phyloP scores from a whole-genome alignment of 1,284 basidiomycete species.

The Bothia castanella region DNA sequence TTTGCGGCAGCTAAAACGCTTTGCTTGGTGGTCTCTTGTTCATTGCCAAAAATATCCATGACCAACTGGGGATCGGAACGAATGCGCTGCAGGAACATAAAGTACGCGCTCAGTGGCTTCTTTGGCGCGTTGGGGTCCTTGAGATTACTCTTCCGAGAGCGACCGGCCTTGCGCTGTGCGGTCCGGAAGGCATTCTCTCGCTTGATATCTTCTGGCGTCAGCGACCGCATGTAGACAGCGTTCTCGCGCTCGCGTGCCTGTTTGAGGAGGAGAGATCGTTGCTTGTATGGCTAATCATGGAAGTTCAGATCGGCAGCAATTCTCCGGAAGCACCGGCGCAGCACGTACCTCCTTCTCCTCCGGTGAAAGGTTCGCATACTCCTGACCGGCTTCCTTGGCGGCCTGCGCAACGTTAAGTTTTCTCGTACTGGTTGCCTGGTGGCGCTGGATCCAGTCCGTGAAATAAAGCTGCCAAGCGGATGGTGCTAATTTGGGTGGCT shows the following conservation, averaged over 20 bases:
- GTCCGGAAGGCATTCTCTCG: slow-evolving; percentile 89
- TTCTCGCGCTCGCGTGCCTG: slow-evolving; percentile 81
- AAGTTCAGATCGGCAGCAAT: slow-evolving; percentile 29
- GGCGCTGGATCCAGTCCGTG: slow-evolving; percentile 90
- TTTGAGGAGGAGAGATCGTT: slow-evolving; percentile 79
- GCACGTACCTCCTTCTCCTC: slow-evolving; percentile 77
- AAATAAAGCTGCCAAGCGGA: slow-evolving; percentile 98
- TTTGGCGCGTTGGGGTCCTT: slow-evolving; percentile 97
- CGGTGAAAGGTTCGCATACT: slow-evolving; percentile 76
- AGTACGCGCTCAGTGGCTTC: slow-evolving; percentile 93
- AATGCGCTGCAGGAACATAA: slow-evolving; percentile 90
- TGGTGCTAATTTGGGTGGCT: slow-evolving; percentile 88
- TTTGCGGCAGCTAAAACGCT: slow-evolving; percentile 89
- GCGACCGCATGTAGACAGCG: slow-evolving; percentile 79
- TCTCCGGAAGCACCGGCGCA: slow-evolving; percentile 27
- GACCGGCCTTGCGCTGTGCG: slow-evolving; percentile 90
- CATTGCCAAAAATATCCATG: slow-evolving; percentile 83
- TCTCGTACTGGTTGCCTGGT: slow-evolving; percentile 72
- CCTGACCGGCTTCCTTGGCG: slow-evolving; percentile 90
- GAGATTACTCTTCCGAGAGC: slow-evolving; percentile 90
- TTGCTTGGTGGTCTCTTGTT: slow-evolving; percentile 92
- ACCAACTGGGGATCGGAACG: slow-evolving; percentile 71
- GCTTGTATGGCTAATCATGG: slow-evolving; percentile 67
- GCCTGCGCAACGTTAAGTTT: slow-evolving; percentile 95
- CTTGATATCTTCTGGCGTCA: slow-evolving; percentile 94